Evolutionary conservation across 2,329 filamentous ascomycete species (phyloP), one percentile per base, ranked within the genome.

Genomic region (Ophiostoma ips): DNA sequence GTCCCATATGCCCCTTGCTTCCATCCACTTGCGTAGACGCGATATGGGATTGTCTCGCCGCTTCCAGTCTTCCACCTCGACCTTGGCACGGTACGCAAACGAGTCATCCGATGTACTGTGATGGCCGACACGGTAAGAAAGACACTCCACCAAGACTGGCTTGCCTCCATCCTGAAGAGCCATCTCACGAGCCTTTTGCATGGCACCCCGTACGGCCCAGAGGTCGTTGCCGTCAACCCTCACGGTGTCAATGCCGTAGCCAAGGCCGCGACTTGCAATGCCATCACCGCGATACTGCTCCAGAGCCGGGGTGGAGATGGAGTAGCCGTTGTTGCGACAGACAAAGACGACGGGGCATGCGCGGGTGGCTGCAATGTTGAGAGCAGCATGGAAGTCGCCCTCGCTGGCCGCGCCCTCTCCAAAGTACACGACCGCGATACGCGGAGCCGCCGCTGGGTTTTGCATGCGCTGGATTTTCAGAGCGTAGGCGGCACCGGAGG

Each of bases 91-190:
- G 68, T 98, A 98, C 0, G 92, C 92, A 61, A 95, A 98, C 24
- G 85, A 92, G 67, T 98, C 92, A 62, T 98, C 92, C 0, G 85
- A 92, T 1, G 92, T 98, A 66, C 87, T 95, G 69, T 98, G 92
- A 63, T 98, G 64, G 7, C 86, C 90, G 40, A 96, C 89, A n/a
- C 92, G 87, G 67, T 98, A 98, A 21, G 86, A 90, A 86, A 98
- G 94, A 50, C 88, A 88, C 67, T 98, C 92, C 37, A 98, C 83
- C 8, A 98, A 70, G 0, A 98, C 77, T 0, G 87, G 88, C 55
- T 77, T 79, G 4, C 87, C 85, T n/a, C 86, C 87, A 40, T 86
- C 80, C 50, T 83, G 71, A 3, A 96, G 73, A 0, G 90, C 89
- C 60, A 90, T 77, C 46, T 77, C 73, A 2, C 89, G 77, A 0